These are phyloP conservation scores for Alternaria sp. DNA, from an alignment of 2,329 filamentous ascomycete genomes.

Conservation along the genomic window DNA sequence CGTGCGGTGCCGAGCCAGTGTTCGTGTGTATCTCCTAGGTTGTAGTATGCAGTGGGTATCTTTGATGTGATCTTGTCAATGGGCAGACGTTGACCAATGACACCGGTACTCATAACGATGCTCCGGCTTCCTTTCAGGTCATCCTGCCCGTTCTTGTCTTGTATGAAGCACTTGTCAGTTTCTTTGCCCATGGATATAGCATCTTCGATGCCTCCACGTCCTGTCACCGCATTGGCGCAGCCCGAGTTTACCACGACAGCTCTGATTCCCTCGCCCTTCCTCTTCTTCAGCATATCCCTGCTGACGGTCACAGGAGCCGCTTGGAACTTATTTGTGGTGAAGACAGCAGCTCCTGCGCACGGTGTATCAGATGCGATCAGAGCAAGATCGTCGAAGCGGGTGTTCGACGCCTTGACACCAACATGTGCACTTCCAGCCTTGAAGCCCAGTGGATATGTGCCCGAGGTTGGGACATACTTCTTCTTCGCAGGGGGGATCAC, in stretches of 20 bases:
- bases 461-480: constrained; percentile 86
- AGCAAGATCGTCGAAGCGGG: constrained; percentile 87
- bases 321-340: constrained; percentile 98
- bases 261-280: constrained; percentile 74
- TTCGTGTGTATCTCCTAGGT: constrained; percentile 77
- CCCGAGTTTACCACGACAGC: constrained; percentile 94
- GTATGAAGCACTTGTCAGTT: constrained; percentile 72
- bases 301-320: constrained; percentile 93
- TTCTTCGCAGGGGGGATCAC: constrained; percentile 80
- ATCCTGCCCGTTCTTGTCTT: constrained; percentile 44
- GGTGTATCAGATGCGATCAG: constrained; percentile 86
- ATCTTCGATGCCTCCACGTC: constrained; percentile 87
- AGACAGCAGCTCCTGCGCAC: constrained; percentile 88
- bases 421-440: constrained; percentile 86
- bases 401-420: constrained; percentile 93
- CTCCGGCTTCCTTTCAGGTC: constrained; percentile 66
- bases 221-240: constrained; percentile 96
- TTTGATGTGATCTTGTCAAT: constrained; percentile 88
- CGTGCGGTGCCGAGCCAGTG: constrained; percentile 88
- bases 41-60: constrained; percentile 78
- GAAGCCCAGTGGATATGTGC: constrained; percentile 92
- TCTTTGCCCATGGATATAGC: constrained; percentile 82
- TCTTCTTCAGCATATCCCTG: constrained; percentile 72
- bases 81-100: constrained; percentile 93
- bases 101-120: constrained; percentile 98